phyloP scores from a whole-genome alignment of 73 alveolate species.

The Paramecium primaurelia region DNA sequence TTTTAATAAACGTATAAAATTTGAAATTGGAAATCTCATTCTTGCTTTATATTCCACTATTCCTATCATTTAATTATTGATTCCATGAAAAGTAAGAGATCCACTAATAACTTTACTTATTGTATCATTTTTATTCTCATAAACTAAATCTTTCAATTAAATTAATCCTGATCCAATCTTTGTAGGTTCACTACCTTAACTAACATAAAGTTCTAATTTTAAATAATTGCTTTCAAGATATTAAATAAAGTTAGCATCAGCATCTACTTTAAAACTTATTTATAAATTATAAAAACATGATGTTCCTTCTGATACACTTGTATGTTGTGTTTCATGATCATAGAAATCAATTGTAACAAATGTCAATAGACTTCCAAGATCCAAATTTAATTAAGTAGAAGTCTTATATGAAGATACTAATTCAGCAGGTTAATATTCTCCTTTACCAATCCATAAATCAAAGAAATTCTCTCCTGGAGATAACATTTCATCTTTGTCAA shows the following conservation, averaged over 20 bases:
- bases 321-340: constrained; percentile 91
- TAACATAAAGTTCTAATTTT: constrained; percentile 78
- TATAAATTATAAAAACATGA: constrained; percentile 85
- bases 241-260: constrained; percentile 83
- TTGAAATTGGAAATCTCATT: constrained; percentile 90
- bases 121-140: constrained; percentile 52
- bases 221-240: constrained; percentile 77
- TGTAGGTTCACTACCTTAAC: constrained; percentile 77
- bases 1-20: constrained; percentile 82
- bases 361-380: constrained; percentile 75
- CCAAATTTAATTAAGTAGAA: constrained; percentile 43
- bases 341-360: constrained; percentile 94
- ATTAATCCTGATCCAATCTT: constrained; percentile 74
- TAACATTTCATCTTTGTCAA: constrained; percentile 1
- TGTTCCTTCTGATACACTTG: constrained; percentile 86
- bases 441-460: constrained; percentile 62
- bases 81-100: neutral
- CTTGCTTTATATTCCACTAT: constrained; percentile 79
- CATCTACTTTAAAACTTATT: constrained; percentile 83
- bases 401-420: constrained; percentile 6
- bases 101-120: constrained; percentile 27
- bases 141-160: constrained; percentile 66
- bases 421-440: constrained; percentile 45
- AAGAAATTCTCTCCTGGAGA: constrained; percentile 57
- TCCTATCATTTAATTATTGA: constrained; percentile 58